These are phyloP conservation scores for Clonostachys chloroleuca DNA, from an alignment of 2,329 filamentous ascomycete species.

Conservation along the genomic window DNA sequence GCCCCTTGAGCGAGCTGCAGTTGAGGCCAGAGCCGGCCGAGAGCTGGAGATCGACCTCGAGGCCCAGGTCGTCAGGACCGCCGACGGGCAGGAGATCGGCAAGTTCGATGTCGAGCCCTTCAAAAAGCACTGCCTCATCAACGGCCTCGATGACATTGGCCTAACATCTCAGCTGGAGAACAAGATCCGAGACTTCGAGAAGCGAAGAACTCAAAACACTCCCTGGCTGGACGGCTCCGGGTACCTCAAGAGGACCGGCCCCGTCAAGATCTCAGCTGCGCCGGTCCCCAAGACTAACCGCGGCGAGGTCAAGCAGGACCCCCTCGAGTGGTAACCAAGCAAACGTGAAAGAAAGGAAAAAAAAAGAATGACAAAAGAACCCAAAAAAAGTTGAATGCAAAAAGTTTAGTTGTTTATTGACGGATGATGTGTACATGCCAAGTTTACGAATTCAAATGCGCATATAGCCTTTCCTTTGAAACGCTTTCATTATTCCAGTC, in stretches of 20 bases:
- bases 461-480: too few relatives aligned
- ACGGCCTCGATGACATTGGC: slow-evolving; percentile 93
- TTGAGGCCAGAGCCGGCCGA: slow-evolving; percentile 71
- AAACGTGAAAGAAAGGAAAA: not conserved
- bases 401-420: not conserved
- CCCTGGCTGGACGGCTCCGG: slow-evolving; percentile 89
- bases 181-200: slow-evolving; percentile 82
- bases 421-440: too few relatives aligned
- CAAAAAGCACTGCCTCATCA: slow-evolving; percentile 88
- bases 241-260: slow-evolving; percentile 64
- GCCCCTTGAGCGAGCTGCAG: slow-evolving; percentile 64
- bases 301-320: slow-evolving; percentile 78
- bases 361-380: not conserved
- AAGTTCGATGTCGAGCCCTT: slow-evolving; percentile 88
- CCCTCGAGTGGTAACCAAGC: slow-evolving; percentile 72
- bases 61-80: slow-evolving; percentile 77
- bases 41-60: slow-evolving; percentile 89
- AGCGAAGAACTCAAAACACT: slow-evolving; percentile 68
- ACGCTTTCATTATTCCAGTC: too few relatives aligned
- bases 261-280: slow-evolving; percentile 52
- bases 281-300: slow-evolving; percentile 86
- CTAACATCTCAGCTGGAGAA: slow-evolving; percentile 89
- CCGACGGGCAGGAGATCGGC: slow-evolving; percentile 68
- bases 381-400: not conserved
- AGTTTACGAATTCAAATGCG: too few relatives aligned